Base-by-base conservation (phyloP, 768 basidiomycete species). In the Kwoniella heveanensis region DNA sequence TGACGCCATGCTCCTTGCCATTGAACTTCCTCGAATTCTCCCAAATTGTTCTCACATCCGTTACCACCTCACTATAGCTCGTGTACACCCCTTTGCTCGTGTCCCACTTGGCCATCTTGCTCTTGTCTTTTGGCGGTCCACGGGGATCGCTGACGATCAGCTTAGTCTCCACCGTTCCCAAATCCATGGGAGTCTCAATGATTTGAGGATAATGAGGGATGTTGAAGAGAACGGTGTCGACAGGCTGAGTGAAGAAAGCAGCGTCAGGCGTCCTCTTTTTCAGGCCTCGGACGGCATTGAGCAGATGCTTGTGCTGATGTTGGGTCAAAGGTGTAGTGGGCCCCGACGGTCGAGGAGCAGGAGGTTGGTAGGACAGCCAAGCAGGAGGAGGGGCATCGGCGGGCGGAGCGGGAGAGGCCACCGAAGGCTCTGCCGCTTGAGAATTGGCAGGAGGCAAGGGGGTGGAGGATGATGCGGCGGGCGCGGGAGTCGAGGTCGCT, bases 181-280 rank as follows among this genome's bases (percentile, higher is more conserved):
- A 85, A 78, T 98, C 96, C 91, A 97, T 97, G 0, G 96, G 96
- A 26, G 84, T 86, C 75, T 88, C 90, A 81, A 99, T 86, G 76
- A 98, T 87, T 49, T 84, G 84, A 36, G 86, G 86, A 73, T 99
- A 99, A 78, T 95, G 92, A 9, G 92, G 95, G 65, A 84, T 82
- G 64, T 76, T 78, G 58, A 83, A 76, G 8, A 86, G 88, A 69
- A 93, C 85, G 22, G 88, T 85, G 79, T 99, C 96, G 60, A 99
- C 96, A 21, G 96, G 93, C 54, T 83, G 84, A 56, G 89, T 80
- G 82, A 99, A 99, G 0, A 92, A 87, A 1, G 78, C 74, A 0
- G 91, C 86, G 57, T 95, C 91, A 12, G 57, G 51, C 78, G 91
- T 91, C 76, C 87, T 77, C 82, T 91, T 93, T 84, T 91, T 95